phyloP scores from a whole-genome alignment of 2,329 filamentous ascomycete species.

The Remersonia thermophila region DNA sequence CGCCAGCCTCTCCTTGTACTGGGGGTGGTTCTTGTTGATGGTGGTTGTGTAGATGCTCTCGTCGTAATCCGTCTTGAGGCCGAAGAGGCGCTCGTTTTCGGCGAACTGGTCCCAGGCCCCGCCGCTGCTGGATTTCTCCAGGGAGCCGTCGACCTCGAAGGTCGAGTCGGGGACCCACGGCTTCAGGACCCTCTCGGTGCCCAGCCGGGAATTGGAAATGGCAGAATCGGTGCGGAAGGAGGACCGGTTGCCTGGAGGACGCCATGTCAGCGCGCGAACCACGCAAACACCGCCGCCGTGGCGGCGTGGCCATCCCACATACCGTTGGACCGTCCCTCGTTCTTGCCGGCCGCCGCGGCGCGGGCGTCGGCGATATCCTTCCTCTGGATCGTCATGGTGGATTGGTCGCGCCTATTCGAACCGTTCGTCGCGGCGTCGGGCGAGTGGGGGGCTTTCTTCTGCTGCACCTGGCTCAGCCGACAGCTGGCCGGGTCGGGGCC shows the following conservation, averaged over 20 bases:
- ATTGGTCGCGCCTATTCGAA: slow-evolving; percentile 19
- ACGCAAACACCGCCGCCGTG: no score
- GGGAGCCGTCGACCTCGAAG: slow-evolving; percentile 54
- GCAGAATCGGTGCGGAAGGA: slow-evolving; percentile 79
- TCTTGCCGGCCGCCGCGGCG: slow-evolving; percentile 20
- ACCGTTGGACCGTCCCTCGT: slow-evolving; percentile 30
- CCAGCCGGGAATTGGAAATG: slow-evolving; percentile 62
- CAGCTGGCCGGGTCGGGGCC: slow-evolving; percentile 18
- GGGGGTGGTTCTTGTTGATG: slow-evolving; percentile 73
- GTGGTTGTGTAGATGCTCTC: slow-evolving; percentile 89
- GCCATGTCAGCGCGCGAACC: neutral
- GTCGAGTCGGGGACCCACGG: slow-evolving; percentile 63
- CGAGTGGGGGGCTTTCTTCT: slow-evolving; percentile 21
- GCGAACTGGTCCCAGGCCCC: slow-evolving; percentile 86
- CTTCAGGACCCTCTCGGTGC: slow-evolving; percentile 64
- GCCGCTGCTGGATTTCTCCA: slow-evolving; percentile 46
- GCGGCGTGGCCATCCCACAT: slow-evolving; percentile 10
- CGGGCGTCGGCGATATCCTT: slow-evolving; percentile 22
- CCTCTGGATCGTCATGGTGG: slow-evolving; percentile 23
- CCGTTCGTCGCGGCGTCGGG: slow-evolving; percentile 21
- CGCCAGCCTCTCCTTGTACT: slow-evolving; percentile 66
- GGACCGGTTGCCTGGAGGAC: slow-evolving; percentile 44
- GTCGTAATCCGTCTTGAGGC: slow-evolving; percentile 79
- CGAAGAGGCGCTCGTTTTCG: slow-evolving; percentile 76
- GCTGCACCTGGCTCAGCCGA: slow-evolving; percentile 23